Base-by-base conservation (phyloP, 805 yeast genomes). In the Monosporozyma servazzii region DNA sequence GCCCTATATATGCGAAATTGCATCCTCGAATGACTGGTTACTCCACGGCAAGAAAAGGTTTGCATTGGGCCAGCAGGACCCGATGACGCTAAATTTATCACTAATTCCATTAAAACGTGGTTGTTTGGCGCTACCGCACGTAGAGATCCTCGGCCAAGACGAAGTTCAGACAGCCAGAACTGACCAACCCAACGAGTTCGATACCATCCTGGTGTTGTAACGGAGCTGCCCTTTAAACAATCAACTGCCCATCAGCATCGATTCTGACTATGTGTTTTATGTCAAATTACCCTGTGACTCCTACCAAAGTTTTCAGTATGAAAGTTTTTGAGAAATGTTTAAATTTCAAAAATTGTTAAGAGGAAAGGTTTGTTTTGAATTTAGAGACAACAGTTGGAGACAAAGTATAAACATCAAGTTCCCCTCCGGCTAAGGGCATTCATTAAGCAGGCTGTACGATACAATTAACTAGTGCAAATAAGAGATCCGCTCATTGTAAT, bases 41-140 rank as follows among this genome's bases (percentile, higher is more conserved):
- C 70, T 89, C 4, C 80, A 88, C 5, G 98, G 98, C 0, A 73
- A 77, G 54, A 80, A 80, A 53, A 74, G 72, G 51, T 79, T 80
- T 45, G 63, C 71, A 10, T 77, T 88, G 54, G 62, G 70, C 53
- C 57, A 48, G 49, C 55, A 3, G 58, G 56, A 8, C 9, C 33
- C 36, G 20, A 13, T 27, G 33, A 27, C 18, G 5, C 13, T 17
- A 15, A 65, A 74, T 17, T 52, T 89, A 17, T 69, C 76, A 3
- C 65, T 90, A 54, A 75, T 88, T 15, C 97, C 98, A 1, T 64
- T 88, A 49, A 83, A 79, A 54, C 79, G 82, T 21, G 97, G 98
- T 0, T 81, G 82, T 52, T 62, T 90, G 9, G 67, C 73, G 1
- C 70, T 86, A 36, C 97, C 97, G 0, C 76, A 71, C 50, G 71